Conservation (phyloP, 1,284 basidiomycete species). For the Phlebopus sp. region DNA sequence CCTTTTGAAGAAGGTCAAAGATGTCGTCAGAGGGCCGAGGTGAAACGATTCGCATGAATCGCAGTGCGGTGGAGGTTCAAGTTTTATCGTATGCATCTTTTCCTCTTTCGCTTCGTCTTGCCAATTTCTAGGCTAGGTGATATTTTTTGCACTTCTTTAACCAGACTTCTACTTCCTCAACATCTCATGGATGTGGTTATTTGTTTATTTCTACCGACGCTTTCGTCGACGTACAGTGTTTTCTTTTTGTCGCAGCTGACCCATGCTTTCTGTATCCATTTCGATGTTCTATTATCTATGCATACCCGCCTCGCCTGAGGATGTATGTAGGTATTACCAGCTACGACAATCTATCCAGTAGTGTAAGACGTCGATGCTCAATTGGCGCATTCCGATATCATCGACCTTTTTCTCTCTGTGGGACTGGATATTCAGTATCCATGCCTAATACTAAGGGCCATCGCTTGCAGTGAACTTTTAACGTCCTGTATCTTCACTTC, state of each 20-base stretch:
- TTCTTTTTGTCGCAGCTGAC: constrained; percentile 4
- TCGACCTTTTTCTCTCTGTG: too few relatives aligned
- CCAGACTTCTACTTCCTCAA: constrained; percentile 3
- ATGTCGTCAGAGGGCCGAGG: constrained; percentile 59
- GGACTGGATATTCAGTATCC: too few relatives aligned
- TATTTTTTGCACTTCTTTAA: constrained; percentile 5
- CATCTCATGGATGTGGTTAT: constrained; percentile 8
- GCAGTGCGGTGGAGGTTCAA: neutral
- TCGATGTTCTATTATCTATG: constrained; percentile 30
- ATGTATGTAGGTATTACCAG: constrained; percentile 34
- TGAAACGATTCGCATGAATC: constrained; percentile 23
- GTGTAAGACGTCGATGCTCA: constrained; percentile 23
- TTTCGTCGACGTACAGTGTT: constrained; percentile 8
- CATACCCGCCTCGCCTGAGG: constrained; percentile 29
- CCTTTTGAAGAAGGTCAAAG: constrained; percentile 74
- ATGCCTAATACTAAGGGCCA: constrained; percentile 55
- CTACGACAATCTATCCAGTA: constrained; percentile 31
- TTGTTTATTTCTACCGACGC: constrained; percentile 2
- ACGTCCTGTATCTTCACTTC: constrained; percentile 79
- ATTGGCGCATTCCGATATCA: too few relatives aligned
- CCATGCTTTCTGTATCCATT: constrained; percentile 33
- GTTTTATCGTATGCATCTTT: constrained; percentile 5
- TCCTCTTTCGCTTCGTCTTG: neutral
- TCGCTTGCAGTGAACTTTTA: constrained; percentile 54
- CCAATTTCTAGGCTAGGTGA: neutral